phyloP scores from a whole-genome alignment of 2,329 filamentous ascomycete species.

The Penicillium sp. region DNA sequence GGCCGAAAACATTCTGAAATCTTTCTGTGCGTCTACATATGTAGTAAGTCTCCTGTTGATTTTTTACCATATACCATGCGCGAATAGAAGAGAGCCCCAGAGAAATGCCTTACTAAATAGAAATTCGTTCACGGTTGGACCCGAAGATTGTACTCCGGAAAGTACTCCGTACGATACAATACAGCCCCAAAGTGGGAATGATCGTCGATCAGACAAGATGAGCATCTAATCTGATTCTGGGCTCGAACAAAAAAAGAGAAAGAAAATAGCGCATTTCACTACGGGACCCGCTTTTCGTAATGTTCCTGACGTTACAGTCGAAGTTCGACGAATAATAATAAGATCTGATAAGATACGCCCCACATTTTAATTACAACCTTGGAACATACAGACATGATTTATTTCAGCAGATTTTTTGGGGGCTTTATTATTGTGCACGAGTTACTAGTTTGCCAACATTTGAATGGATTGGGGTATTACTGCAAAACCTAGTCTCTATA shows the following conservation, averaged over 20 bases:
- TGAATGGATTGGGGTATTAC: constrained; percentile 1
- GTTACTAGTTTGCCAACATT: background rate
- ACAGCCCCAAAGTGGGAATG: constrained; percentile 3
- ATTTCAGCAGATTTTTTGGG: background rate
- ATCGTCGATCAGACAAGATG: constrained; percentile 28
- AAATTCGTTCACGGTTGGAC: background rate
- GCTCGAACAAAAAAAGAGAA: background rate
- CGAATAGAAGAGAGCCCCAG: background rate
- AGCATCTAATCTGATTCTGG: constrained; percentile 31
- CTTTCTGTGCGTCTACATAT: background rate
- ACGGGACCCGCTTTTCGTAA: constrained; percentile 1
- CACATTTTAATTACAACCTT: background rate
- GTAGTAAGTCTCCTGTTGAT: no score
- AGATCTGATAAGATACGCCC: constrained; percentile 3
- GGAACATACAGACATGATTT: background rate
- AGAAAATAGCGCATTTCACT: constrained; percentile 9
- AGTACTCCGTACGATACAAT: background rate
- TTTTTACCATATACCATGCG: background rate
- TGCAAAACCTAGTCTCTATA: background rate
- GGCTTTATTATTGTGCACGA: background rate
- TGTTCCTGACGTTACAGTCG: background rate
- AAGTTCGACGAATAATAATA: background rate
- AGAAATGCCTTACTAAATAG: no score
- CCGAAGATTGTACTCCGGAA: background rate
- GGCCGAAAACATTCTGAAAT: background rate